These are phyloP conservation scores for Solanum hybrid DNA, from an alignment of 305 asterid genomes.

Conservation along the genomic window DNA sequence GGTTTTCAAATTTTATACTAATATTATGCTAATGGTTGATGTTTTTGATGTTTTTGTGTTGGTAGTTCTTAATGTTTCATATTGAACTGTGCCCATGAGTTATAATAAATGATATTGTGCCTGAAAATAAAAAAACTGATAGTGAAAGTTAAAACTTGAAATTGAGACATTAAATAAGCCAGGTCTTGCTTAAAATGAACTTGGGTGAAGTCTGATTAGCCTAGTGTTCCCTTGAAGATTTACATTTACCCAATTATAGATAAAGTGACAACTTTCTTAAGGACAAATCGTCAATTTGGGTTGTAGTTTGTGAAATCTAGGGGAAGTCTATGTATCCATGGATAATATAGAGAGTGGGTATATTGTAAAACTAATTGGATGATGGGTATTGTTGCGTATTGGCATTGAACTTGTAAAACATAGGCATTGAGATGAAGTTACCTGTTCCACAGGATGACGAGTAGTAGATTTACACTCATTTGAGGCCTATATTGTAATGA, in stretches of 20 bases:
- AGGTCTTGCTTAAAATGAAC: neutral
- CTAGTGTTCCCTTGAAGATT: neutral
- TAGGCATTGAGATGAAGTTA: neutral
- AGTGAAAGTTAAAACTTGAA: neutral
- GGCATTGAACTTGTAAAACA: neutral
- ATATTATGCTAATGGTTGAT: too few species aligned
- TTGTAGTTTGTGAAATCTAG: neutral
- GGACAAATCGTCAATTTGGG: neutral
- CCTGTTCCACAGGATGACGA: neutral
- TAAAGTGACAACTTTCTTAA: neutral
- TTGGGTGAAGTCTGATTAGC: neutral
- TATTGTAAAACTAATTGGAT: neutral
- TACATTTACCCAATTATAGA: neutral
- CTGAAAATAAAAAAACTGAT: too few species aligned
- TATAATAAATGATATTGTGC: too few species aligned
- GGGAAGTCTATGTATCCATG: neutral
- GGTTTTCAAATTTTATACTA: too few species aligned
- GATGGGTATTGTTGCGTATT: neutral
- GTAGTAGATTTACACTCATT: neutral
- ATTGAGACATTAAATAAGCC: neutral
- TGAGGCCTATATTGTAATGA: neutral
- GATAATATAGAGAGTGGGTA: neutral
- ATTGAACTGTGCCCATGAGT: neutral
- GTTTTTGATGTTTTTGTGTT: too few species aligned
- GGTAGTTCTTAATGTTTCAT: neutral